Evolutionary conservation across 768 basidiomycete species (phyloP).

Genomic region (Rhodocollybia butyracea): DNA sequence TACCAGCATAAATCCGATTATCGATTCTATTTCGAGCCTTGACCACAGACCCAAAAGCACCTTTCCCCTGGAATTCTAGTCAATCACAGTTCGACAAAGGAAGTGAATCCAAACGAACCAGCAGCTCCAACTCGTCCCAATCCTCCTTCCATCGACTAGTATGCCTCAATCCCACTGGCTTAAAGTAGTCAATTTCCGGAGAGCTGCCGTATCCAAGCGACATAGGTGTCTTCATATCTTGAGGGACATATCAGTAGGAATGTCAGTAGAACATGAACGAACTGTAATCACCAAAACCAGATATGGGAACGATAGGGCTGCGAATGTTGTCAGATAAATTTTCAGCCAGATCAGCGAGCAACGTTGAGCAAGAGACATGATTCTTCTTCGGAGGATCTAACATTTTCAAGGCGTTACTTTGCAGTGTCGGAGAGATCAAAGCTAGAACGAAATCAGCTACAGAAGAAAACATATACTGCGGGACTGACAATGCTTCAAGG

Average conservation of each 20-base stretch:
- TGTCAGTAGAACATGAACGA: background rate
- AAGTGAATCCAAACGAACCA: slow-evolving; percentile 40
- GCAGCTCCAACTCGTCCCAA: slow-evolving; percentile 87
- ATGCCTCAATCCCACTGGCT: slow-evolving; percentile 27
- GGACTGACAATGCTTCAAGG: slow-evolving; percentile 54
- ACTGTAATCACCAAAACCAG: background rate
- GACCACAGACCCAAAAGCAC: slow-evolving; percentile 91
- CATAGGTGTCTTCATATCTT: slow-evolving; percentile 49
- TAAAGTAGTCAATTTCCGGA: slow-evolving; percentile 67
- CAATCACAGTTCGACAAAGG: background rate
- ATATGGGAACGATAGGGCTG: slow-evolving; percentile 4
- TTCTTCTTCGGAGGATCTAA: slow-evolving; percentile 56
- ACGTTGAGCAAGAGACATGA: slow-evolving; percentile 31
- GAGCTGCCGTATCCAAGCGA: slow-evolving; percentile 36
- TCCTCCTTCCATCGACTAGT: slow-evolving; percentile 90
- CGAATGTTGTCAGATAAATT: background rate
- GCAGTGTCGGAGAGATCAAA: slow-evolving; percentile 47
- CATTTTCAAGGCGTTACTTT: slow-evolving; percentile 57
- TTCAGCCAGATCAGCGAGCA: background rate
- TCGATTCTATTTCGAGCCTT: slow-evolving; percentile 92
- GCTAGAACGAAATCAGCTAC: slow-evolving; percentile 30
- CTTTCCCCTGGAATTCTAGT: slow-evolving; percentile 60
- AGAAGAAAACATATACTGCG: background rate
- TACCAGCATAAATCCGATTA: slow-evolving; percentile 77
- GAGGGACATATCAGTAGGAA: background rate